Percentiles rank a stretch among this genome's conserved stretches.
phyloP scores from a whole-genome alignment of 2,329 filamentous ascomycete genomes.

The Colletotrichum agaves region DNA sequence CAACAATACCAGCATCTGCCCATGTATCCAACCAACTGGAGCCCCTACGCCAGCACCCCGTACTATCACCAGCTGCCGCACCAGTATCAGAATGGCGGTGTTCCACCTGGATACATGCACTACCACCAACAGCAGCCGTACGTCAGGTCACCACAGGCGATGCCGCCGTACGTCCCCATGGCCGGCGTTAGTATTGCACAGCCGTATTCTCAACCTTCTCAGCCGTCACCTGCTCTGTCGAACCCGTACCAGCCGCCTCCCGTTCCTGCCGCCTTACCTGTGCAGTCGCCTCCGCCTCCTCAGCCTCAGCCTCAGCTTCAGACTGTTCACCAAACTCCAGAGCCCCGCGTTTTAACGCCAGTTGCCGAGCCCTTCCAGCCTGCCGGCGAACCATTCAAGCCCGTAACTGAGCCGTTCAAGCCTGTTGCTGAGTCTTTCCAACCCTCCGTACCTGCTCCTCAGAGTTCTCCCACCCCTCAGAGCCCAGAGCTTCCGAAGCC shows the following conservation, averaged over 20 bases:
- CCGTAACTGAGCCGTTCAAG: slow-evolving; percentile 14
- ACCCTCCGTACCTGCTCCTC: slow-evolving; percentile 7
- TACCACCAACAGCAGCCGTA: slow-evolving; percentile 57
- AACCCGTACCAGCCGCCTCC: slow-evolving; percentile 67
- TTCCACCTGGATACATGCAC: slow-evolving; percentile 60
- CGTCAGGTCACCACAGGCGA: slow-evolving; percentile 60
- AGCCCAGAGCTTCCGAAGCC: slow-evolving; percentile 38
- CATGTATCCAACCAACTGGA: slow-evolving; percentile 60
- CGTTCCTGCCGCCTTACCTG: slow-evolving; percentile 53
- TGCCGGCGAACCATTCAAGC: slow-evolving; percentile 12
- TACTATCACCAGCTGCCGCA: slow-evolving; percentile 67
- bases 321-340: slow-evolving; percentile 27
- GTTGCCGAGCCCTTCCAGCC: slow-evolving; percentile 15
- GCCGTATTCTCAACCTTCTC: slow-evolving; percentile 60
- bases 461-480: slow-evolving; percentile 12
- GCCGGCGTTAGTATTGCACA: slow-evolving; percentile 57
- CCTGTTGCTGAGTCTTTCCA: slow-evolving; percentile 27
- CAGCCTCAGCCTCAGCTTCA: slow-evolving; percentile 31
- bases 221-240: slow-evolving; percentile 64
- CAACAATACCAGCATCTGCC: slow-evolving; percentile 43
- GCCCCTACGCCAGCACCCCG: slow-evolving; percentile 56
- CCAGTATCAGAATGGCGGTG: slow-evolving; percentile 65
- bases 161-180: slow-evolving; percentile 65
- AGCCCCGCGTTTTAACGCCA: slow-evolving; percentile 32
- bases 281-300: slow-evolving; percentile 63